phyloP scores from a whole-genome alignment of 768 basidiomycete species.

The Phylloporus sp. region DNA sequence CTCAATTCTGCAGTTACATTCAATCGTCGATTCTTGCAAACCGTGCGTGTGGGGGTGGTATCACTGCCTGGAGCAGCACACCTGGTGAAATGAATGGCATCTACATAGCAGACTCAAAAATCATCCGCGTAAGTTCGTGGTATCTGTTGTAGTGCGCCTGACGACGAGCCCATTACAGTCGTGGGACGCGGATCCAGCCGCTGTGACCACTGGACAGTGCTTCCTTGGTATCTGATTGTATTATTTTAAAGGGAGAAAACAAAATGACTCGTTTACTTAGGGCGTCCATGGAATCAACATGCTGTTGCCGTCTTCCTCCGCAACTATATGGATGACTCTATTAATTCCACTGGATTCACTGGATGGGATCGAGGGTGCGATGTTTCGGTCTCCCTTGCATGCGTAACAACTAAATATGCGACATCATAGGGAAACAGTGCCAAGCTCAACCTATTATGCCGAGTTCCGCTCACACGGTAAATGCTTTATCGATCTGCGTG shows the following conservation, averaged over 20 bases:
- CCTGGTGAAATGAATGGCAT: conserved; percentile 40
- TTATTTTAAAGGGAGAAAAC: background rate
- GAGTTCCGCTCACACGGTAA: conserved; percentile 52
- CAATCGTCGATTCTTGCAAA: conserved; percentile 55
- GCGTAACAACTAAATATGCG: background rate
- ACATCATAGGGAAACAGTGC: conserved; percentile 43
- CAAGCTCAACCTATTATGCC: conserved; percentile 53
- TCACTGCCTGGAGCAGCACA: conserved; percentile 61
- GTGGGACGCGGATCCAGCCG: conserved; percentile 51
- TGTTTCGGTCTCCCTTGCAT: background rate
- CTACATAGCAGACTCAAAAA: conserved; percentile 49
- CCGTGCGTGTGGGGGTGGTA: conserved; percentile 59
- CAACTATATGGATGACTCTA: conserved; percentile 56
- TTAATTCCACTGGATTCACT: conserved; percentile 47
- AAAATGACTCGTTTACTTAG: conserved; percentile 3
- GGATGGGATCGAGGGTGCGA: conserved; percentile 35
- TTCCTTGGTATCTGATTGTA: conserved; percentile 40
- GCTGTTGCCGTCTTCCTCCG: conserved; percentile 49
- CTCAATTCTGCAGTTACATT: conserved; percentile 44
- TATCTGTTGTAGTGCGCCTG: background rate
- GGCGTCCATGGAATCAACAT: conserved; percentile 59
- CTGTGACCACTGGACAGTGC: conserved; percentile 40
- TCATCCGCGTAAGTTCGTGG: conserved; percentile 46
- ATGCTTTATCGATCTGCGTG: background rate
- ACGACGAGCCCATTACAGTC: conserved; percentile 35